A percentile compares a stretch with the other conserved stretches of the same genome.
phyloP scores from a whole-genome alignment of 148 eudicot species.

The Rhododendron ovatum region DNA sequence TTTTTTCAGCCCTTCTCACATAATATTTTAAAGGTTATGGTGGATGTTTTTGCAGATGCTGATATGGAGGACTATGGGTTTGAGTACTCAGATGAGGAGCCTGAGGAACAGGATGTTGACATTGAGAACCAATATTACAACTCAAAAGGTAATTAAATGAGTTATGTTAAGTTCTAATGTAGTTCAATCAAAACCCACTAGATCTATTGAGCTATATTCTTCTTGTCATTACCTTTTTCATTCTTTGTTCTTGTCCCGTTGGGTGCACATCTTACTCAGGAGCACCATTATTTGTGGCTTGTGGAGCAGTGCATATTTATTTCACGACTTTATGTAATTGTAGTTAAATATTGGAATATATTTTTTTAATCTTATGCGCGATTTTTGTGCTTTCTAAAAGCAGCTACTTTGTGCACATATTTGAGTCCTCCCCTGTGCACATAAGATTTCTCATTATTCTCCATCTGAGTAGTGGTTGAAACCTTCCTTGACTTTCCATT shows the following conservation, averaged over 20 bases:
- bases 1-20: background rate
- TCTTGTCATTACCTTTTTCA: background rate
- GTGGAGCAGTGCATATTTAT: background rate
- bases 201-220: background rate
- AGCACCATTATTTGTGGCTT: background rate
- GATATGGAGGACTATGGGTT: conserved; percentile 99
- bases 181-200: background rate
- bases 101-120: conserved; percentile 92
- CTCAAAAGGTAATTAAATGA: conserved; percentile 61
- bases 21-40: background rate
- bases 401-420: too few relatives aligned
- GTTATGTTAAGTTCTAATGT: background rate
- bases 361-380: background rate
- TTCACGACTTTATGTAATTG: background rate
- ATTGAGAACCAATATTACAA: conserved; percentile 97
- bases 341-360: background rate
- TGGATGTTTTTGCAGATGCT: conserved; percentile 47
- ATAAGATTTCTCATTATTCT: too few relatives aligned
- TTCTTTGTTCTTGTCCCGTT: background rate
- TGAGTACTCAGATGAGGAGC: conserved; percentile 94
- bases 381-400: too few relatives aligned
- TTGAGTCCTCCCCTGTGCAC: too few relatives aligned
- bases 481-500: background rate
- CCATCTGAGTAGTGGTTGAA: background rate
- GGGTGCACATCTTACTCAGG: background rate